Conservation (phyloP, 345 rosid species). For the Lepidium didymum region DNA sequence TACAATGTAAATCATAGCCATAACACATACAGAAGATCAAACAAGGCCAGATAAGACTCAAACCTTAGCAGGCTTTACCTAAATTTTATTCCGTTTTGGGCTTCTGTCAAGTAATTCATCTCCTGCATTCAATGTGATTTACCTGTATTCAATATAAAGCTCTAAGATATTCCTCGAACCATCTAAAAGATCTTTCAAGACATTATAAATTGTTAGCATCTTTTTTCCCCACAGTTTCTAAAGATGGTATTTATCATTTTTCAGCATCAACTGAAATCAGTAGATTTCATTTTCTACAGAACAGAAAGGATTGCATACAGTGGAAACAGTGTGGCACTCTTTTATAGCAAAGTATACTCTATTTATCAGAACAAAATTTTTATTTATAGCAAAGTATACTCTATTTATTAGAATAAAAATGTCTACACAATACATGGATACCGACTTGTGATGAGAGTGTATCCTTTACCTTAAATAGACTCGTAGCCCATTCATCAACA, state of each 20-base stretch:
- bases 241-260: neutral
- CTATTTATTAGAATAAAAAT: neutral
- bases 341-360: neutral
- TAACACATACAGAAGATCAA: neutral
- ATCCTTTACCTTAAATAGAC: slow-evolving; percentile 72
- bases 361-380: neutral
- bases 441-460: neutral
- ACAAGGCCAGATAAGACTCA: slow-evolving; percentile 6
- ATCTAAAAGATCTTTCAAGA: slow-evolving; percentile 2
- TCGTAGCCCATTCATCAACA: slow-evolving; percentile 95
- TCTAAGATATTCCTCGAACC: slow-evolving; percentile 63
- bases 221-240: neutral
- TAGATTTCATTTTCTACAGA: neutral
- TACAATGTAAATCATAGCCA: neutral
- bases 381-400: neutral
- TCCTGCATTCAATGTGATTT: slow-evolving; percentile 99
- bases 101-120: slow-evolving; percentile 93
- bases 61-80: slow-evolving; percentile 44
- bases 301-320: neutral
- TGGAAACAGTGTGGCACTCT: slow-evolving; percentile 1
- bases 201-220: neutral
- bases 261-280: neutral
- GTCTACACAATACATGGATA: slow-evolving; percentile 5
- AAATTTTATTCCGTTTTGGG: slow-evolving; percentile 77
- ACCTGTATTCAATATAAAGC: slow-evolving; percentile 97